Evolutionary conservation across 2,329 filamentous ascomycete genomes (phyloP).

Genomic region (Pyrenophora tritici-repentis): DNA sequence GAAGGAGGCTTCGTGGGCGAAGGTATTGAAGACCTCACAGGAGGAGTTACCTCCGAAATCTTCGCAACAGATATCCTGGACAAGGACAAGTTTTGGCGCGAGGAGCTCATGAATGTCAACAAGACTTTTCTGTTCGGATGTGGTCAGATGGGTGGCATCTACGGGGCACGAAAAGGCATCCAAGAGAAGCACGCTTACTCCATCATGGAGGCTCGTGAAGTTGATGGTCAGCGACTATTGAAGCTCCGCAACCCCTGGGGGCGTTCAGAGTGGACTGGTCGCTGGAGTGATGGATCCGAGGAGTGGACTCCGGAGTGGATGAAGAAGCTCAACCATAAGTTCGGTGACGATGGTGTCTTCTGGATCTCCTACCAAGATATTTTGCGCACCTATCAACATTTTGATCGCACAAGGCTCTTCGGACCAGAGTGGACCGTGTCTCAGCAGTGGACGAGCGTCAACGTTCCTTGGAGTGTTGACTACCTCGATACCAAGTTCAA

Average conservation of each 20-base stretch:
- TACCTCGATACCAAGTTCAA: constrained; percentile 66
- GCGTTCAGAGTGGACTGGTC: constrained; percentile 76
- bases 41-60: constrained; percentile 72
- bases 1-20: constrained; percentile 74
- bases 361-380: constrained; percentile 66
- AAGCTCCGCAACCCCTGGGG: constrained; percentile 76
- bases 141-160: constrained; percentile 66
- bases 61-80: constrained; percentile 74
- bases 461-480: constrained; percentile 65
- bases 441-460: constrained; percentile 65
- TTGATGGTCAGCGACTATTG: constrained; percentile 60
- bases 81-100: constrained; percentile 80
- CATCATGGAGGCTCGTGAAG: constrained; percentile 64
- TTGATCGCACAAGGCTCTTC: constrained; percentile 66
- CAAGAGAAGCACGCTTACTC: constrained; percentile 61
- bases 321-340: constrained; percentile 71
- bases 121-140: constrained; percentile 79
- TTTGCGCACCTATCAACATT: constrained; percentile 62
- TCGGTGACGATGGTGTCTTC: constrained; percentile 74
- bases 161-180: constrained; percentile 58
- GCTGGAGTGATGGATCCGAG: constrained; percentile 81
- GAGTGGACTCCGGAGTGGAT: constrained; percentile 85
- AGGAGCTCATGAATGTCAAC: constrained; percentile 80
- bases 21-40: constrained; percentile 64
- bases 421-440: constrained; percentile 64